Evolutionary conservation across 2,329 filamentous ascomycete species (phyloP).

Genomic region (Aureobasidium sp.): DNA sequence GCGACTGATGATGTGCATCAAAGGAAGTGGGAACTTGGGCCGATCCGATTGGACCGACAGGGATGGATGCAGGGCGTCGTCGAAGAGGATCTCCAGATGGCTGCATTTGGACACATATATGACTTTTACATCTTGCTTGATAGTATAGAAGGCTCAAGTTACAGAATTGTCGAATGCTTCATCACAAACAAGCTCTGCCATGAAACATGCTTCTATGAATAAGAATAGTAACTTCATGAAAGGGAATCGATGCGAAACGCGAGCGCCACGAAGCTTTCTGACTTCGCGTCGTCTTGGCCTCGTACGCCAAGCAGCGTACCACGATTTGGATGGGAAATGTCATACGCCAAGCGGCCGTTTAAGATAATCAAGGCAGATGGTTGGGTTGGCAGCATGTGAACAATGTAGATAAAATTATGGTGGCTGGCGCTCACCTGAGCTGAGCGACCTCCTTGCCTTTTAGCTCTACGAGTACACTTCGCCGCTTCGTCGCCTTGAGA

Average conservation of each 20-base stretch:
- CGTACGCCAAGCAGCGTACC: not conserved
- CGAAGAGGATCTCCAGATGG: not conserved
- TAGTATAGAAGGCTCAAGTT: not conserved
- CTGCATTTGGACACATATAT: not conserved
- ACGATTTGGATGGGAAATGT: not conserved
- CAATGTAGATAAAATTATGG: constrained; percentile 9
- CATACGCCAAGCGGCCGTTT: constrained; percentile 7
- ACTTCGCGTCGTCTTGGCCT: not conserved
- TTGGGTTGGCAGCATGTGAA: not conserved
- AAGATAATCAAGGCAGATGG: not conserved
- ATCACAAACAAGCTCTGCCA: not conserved
- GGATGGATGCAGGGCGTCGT: not conserved
- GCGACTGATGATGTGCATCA: not conserved
- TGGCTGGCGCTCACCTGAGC: not conserved
- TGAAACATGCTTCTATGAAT: not conserved
- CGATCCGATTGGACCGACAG: not conserved
- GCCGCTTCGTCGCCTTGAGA: no score
- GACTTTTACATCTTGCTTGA: not conserved
- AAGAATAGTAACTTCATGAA: not conserved
- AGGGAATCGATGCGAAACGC: not conserved
- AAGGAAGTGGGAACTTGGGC: not conserved
- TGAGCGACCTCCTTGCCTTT: not conserved
- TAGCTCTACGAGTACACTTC: not conserved
- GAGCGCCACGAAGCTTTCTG: not conserved
- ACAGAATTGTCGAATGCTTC: not conserved